Evolutionary conservation across 306 rosid species (phyloP), one percentile per base, ranked within the genome.

Genomic region (Cyclanthera cordifolia): DNA sequence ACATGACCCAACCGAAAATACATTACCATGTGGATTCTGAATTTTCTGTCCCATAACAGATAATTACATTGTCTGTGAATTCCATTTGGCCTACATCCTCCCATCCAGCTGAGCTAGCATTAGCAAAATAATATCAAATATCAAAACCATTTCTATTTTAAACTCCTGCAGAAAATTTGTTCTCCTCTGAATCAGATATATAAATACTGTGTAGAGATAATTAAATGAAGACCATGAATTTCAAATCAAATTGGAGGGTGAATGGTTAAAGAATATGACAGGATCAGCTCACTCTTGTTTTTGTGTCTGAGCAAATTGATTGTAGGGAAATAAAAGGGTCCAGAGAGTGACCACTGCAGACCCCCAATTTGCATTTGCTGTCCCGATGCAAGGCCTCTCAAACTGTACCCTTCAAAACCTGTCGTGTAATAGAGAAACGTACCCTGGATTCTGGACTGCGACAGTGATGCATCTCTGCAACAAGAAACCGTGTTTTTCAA

Each of bases 341-440:
- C 50, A 61, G 68, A 37, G 50, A 17, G 25, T 30, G 67, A 85
- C 96, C 88, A 85, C 85, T 77, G 84, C 73, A 81, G 85, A 85
- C n/a, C 85, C 91, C 89, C 83, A 76, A 61, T 58, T 59, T 30
- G 67, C 77, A 82, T 77, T 83, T 74, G 79, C 76, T 82, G 86
- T 71, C 86, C 80, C 78, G 59, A n/a, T n/a, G n/a, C n/a, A n/a
- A 82, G 88, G 90, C 87, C 80, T 85, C 78, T 79, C 74, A 79
- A 72, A 76, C 86, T 82, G 86, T 85, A 82, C 83, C 75, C 55
- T 58, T 69, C 53, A 71, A 73, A 77, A 71, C 79, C 75, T 81
- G 72, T 66, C 73, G 67, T 61, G 46, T 70, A 64, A 73, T 51
- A 21, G 49, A 56, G 19, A 66, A 66, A 23, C 71, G 71, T 66